Evolutionary conservation across 495 filamentous ascomycete genomes (phyloP).

Genomic region (Tirmania nivea): DNA sequence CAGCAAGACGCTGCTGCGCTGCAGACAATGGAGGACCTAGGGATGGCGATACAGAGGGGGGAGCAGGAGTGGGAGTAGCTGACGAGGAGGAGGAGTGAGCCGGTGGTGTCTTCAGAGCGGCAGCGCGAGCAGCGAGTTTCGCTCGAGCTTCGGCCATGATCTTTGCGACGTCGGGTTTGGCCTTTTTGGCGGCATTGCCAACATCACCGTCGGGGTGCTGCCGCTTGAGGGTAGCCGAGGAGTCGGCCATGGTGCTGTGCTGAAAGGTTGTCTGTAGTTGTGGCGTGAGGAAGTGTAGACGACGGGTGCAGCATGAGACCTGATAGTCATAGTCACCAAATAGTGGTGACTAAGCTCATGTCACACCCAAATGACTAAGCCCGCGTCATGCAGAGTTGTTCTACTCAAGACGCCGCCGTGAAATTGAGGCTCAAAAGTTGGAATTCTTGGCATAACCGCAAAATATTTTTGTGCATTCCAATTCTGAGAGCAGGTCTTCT

Average conservation of each 20-base stretch:
- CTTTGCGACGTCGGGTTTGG: constrained; percentile 28
- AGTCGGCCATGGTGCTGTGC: constrained; percentile 30
- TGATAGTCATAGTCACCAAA: too few relatives aligned
- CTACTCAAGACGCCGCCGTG: too few relatives aligned
- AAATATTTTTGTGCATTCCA: too few relatives aligned
- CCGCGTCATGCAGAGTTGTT: too few relatives aligned
- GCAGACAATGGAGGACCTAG: constrained; percentile 26
- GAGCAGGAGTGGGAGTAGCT: constrained; percentile 25
- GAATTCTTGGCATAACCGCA: too few relatives aligned
- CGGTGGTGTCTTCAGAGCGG: constrained; percentile 27
- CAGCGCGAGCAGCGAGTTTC: constrained; percentile 37
- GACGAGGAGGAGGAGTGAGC: constrained; percentile 18
- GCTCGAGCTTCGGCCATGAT: constrained; percentile 41
- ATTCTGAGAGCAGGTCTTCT: too few relatives aligned
- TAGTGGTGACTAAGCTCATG: too few relatives aligned
- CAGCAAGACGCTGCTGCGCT: constrained; percentile 36
- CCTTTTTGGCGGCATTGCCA: constrained; percentile 33
- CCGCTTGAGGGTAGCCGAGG: constrained; percentile 33
- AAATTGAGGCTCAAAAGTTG: too few relatives aligned
- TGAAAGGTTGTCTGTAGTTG: constrained; percentile 1
- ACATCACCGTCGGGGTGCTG: constrained; percentile 34
- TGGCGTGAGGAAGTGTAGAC: not conserved
- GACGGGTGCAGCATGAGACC: too few relatives aligned
- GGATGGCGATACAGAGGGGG: constrained; percentile 13
- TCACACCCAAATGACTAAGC: too few relatives aligned